A percentile compares a stretch with the other conserved stretches of the same genome.
Evolutionary conservation across 1,284 basidiomycete genomes (phyloP).

Genomic region (Athelia sp.): DNA sequence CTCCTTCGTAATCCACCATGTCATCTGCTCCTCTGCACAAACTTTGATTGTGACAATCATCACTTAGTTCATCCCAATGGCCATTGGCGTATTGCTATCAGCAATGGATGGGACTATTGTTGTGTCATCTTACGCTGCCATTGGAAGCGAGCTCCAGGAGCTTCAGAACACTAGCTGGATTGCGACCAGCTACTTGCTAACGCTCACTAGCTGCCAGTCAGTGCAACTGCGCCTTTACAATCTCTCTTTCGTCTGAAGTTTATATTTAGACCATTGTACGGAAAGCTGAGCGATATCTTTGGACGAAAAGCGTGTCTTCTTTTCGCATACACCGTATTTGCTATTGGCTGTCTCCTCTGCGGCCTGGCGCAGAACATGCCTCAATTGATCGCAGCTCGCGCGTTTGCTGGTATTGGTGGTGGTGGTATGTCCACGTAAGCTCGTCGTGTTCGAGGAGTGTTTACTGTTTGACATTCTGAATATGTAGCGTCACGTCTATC

Average conservation of each 20-base stretch:
- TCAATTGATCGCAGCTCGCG: constrained; percentile 50
- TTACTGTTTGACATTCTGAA: too few relatives aligned
- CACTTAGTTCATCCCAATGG: constrained; percentile 47
- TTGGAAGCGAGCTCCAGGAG: constrained; percentile 58
- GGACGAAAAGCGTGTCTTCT: constrained; percentile 55
- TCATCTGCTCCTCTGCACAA: too few relatives aligned
- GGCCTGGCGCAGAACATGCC: constrained; percentile 51
- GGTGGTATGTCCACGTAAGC: constrained; percentile 61
- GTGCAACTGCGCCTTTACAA: constrained; percentile 17
- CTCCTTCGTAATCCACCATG: too few relatives aligned
- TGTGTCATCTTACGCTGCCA: constrained; percentile 54
- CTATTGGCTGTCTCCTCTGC: constrained; percentile 47
- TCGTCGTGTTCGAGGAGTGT: too few relatives aligned
- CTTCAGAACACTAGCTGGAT: constrained; percentile 66
- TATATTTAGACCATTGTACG: constrained; percentile 49
- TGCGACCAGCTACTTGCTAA: constrained; percentile 58
- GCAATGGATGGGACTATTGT: constrained; percentile 61
- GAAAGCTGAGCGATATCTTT: constrained; percentile 64
- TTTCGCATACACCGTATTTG: constrained; percentile 51
- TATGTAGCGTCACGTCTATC: constrained; percentile 50
- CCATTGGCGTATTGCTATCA: constrained; percentile 51
- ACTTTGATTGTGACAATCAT: too few relatives aligned
- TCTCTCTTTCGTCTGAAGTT: not conserved
- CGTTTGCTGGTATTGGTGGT: constrained; percentile 57
- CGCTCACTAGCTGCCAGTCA: constrained; percentile 56